Evolutionary conservation across 78 protist species (phyloP), one percentile per base, ranked within the genome.

Genomic region (Diacronema lutheri): DNA sequence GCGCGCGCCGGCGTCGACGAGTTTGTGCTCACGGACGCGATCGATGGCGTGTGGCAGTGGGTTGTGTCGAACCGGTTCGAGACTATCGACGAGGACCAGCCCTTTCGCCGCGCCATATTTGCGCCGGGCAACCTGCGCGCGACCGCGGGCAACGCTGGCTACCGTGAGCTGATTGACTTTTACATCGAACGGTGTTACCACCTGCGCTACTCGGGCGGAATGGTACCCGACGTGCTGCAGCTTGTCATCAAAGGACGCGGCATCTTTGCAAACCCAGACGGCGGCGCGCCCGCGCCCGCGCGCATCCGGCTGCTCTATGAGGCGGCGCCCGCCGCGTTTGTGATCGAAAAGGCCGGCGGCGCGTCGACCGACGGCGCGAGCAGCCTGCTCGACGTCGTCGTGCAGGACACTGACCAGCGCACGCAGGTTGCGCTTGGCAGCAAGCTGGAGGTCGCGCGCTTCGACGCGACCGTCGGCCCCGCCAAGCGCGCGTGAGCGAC

Each of bases 111-210:
- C 19, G 25, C 10, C 41, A 13, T 81, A 12, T 81, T 81, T n/a
- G 85, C 85, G 6, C 85, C 85, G 1, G 85, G 85, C 38, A 81
- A 81, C 85, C 73, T 81, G 38, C 85, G 85, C 44, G 85, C 55
- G 29, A 33, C 57, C n/a, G 1, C 19, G 44, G 73, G 38, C 16
- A 46, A 81, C 73, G 23, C 41, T 21, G 72, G 72, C 20, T 81
- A 81, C 72, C 16, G 4, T 11, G 68, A 38, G 31, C 85, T 81
- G 20, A 9, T 81, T 31, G 50, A 60, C 38, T 81, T 38, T 56
- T 81, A 71, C 69, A 44, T 25, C 21, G 31, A 61, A 1, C 10
- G 62, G 29, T 7, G 58, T 11, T 81, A 81, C 73, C 85, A 81
- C 38, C 85, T 81, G 46, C 85, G 85, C 0, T 81, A 81, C 85